These are phyloP conservation scores for Vitis vinifera DNA, from an alignment of 164 flowering plant genomes.

Conservation along the genomic window DNA sequence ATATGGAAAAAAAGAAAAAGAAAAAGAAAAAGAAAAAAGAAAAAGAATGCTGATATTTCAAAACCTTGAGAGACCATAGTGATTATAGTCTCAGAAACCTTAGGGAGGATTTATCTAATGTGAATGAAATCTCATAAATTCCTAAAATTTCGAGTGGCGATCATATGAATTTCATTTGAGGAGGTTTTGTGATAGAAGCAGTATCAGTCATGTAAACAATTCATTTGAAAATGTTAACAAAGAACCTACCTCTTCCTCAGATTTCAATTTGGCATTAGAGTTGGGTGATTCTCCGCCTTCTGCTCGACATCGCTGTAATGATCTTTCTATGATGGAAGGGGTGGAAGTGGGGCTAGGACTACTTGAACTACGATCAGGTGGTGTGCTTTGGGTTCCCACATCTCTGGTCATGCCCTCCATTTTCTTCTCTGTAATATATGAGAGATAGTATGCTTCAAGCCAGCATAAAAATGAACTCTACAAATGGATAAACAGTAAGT, in stretches of 20 bases:
- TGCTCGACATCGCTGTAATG: slow-evolving; percentile 22
- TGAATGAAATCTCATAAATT: no score
- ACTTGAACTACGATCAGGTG: slow-evolving; percentile 47
- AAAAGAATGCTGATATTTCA: no score
- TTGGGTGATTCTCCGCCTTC: slow-evolving; percentile 33
- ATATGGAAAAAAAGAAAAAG: no score
- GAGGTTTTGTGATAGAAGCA: no score
- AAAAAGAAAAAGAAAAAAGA: not conserved
- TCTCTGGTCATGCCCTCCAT: slow-evolving; percentile 50
- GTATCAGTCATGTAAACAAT: no score
- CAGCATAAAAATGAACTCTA: not conserved
- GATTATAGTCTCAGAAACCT: no score
- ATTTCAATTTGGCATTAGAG: slow-evolving; percentile 17
- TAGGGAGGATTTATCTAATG: no score
- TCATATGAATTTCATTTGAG: no score
- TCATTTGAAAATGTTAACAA: no score
- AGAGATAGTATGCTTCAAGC: no score
- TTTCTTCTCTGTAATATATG: slow-evolving; percentile 27
- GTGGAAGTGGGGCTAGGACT: slow-evolving; percentile 57
- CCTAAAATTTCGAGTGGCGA: no score
- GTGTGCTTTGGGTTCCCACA: slow-evolving; percentile 71
- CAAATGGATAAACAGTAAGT: not conserved
- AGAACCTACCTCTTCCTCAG: slow-evolving; percentile 34
- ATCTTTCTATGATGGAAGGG: slow-evolving; percentile 49
- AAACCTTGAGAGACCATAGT: no score